phyloP scores from a whole-genome alignment of 768 basidiomycete genomes.

The Leucosporidium scottii region DNA sequence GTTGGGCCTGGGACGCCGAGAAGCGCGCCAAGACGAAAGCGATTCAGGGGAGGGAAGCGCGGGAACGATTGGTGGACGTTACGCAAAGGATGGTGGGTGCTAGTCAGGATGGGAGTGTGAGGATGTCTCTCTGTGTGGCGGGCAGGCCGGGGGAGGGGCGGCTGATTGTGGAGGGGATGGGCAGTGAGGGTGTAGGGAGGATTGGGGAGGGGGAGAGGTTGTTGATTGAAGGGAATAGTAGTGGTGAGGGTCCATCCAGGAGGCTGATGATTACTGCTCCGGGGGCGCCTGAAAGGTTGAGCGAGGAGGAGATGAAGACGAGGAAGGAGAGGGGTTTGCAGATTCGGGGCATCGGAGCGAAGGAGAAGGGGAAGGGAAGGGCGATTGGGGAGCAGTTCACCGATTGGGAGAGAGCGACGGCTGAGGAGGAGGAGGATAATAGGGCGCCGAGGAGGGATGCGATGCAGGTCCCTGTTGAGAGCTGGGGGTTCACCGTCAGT shows the following conservation, averaged over 20 bases:
- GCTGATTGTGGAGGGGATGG: constrained; percentile 18
- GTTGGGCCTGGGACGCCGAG: constrained; percentile 95
- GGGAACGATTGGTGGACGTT: constrained; percentile 49
- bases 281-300: constrained; percentile 18
- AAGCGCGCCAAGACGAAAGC: constrained; percentile 63
- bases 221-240: constrained; percentile 59
- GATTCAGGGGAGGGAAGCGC: constrained; percentile 58
- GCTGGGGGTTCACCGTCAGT: constrained; percentile 37
- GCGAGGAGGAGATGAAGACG: constrained; percentile 27
- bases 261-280: constrained; percentile 48
- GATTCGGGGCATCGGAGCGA: not conserved
- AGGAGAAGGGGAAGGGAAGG: constrained; percentile 10
- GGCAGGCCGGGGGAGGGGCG: constrained; percentile 34
- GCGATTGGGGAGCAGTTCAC: constrained; percentile 29
- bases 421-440: constrained; percentile 26
- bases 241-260: constrained; percentile 34
- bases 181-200: constrained; percentile 6
- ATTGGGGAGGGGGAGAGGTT: constrained; percentile 41
- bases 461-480: constrained; percentile 24
- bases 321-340: constrained; percentile 9
- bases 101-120: constrained; percentile 20
- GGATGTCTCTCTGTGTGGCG: constrained; percentile 37
- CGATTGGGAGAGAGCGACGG: constrained; percentile 33
- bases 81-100: constrained; percentile 23
- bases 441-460: constrained; percentile 7